Base-by-base conservation (phyloP, 2,329 filamentous ascomycete species). In the Xylaria sp. region DNA sequence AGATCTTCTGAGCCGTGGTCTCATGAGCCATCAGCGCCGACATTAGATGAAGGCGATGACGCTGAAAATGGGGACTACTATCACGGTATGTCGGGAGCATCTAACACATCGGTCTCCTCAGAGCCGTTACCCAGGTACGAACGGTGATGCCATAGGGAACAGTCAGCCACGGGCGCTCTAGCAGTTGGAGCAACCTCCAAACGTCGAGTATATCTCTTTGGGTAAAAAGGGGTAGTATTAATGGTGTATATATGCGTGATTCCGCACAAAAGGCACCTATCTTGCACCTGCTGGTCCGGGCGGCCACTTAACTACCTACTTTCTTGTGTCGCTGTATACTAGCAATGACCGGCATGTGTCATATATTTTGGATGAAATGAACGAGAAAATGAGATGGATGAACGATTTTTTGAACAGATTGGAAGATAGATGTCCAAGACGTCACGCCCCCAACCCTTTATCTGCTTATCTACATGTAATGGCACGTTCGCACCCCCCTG, bases 51-150 rank as follows among this genome's bases (percentile, higher is more conserved):
- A 51, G 63, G 64, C 11, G 55, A 63, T 18, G 59, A 59, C 5
- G 67, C 68, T 50, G 67, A 58, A 19, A 52, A 53, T 60, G 71
- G 52, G 58, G 72, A 63, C 64, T 64, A 63, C 64, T 72, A 68
- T 58, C 68, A 61, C 79, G 86, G 51, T 79, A 85, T 58, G 79
- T 83, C 64, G 78, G 83, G 61, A 77, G 81, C 66, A 74, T 78
- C 69, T 60, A 67, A 57, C 59, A 65, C 60, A 55, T n/a, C 61
- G 48, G 47, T 60, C 11, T 16, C 62, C 30, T 59, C 60, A 47
- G 73, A 75, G 59, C 73, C 67, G 10, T 63, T 75, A 54, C 73
- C 73, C 11, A 70, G 64, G 63, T 75, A 75, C 57, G 72, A 74
- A 61, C 67, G 73, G 63, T 75, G 64, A 71, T 49, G 39, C 30